Percentiles rank a stretch among this genome's conserved stretches.
Evolutionary conservation across 2,329 filamentous ascomycete species (phyloP).

Genomic region (Colletotrichum noveboracense): DNA sequence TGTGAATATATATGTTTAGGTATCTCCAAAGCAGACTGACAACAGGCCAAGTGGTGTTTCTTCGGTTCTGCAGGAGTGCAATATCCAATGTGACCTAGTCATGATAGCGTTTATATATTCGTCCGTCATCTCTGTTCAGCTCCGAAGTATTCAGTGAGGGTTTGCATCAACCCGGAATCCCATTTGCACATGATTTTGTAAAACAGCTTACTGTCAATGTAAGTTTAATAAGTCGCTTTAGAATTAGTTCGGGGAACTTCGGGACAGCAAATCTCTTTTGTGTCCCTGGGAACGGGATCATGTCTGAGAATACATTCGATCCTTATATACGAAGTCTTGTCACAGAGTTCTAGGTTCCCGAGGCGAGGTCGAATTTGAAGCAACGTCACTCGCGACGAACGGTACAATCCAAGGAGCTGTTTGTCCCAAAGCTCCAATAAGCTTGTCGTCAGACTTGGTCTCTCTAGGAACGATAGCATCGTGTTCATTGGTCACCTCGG

Average conservation of each 20-base stretch:
- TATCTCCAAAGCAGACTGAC: background rate
- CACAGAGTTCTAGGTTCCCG: accelerated
- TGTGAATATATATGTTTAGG: accelerated
- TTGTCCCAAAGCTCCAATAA: background rate
- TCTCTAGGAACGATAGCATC: background rate
- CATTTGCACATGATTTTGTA: too few species aligned
- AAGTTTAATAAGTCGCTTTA: accelerated
- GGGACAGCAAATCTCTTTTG: accelerated
- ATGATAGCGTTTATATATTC: accelerated
- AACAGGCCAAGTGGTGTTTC: background rate
- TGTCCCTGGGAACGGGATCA: accelerated
- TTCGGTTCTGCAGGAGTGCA: background rate
- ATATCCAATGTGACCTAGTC: accelerated
- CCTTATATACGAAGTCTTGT: accelerated
- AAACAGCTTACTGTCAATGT: accelerated
- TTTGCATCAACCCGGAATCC: accelerated
- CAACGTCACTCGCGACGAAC: background rate
- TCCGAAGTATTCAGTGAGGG: accelerated
- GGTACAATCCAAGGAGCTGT: accelerated
- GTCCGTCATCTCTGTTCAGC: background rate
- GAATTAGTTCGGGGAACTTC: background rate
- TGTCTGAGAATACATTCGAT: accelerated
- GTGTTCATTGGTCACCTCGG: background rate
- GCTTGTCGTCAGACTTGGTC: background rate
- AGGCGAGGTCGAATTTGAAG: accelerated